A percentile compares a stretch with the other conserved stretches of the same genome.
Evolutionary conservation across 1,284 basidiomycete genomes (phyloP).

Genomic region (Cryptococcus hybrid): DNA sequence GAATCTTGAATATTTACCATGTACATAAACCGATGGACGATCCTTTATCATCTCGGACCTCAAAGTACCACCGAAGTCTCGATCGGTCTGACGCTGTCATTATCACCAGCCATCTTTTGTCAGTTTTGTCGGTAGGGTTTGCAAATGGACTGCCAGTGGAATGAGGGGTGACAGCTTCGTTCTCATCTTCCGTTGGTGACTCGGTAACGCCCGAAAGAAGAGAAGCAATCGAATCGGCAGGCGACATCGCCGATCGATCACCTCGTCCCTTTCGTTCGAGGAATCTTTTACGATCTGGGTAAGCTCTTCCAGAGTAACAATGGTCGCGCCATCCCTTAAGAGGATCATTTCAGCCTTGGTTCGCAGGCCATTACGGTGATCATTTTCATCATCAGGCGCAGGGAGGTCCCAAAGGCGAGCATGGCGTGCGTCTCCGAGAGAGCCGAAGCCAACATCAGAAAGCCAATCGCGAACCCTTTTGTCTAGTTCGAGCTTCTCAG

Average conservation of each 20-base stretch:
- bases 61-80: slow-evolving; percentile 5
- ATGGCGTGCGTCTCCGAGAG: slow-evolving; percentile 8
- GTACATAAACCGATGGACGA: too few relatives aligned
- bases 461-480: slow-evolving; percentile 17
- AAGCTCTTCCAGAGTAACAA: slow-evolving; percentile 10
- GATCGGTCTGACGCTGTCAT: too few relatives aligned
- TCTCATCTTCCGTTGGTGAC: slow-evolving; percentile 16
- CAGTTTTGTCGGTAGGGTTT: neutral
- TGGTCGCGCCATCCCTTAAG: slow-evolving; percentile 6
- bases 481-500: slow-evolving; percentile 19
- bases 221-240: slow-evolving; percentile 12
- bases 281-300: neutral
- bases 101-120: neutral
- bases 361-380: slow-evolving; percentile 4
- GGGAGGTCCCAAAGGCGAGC: slow-evolving; percentile 17
- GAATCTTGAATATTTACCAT: too few relatives aligned
- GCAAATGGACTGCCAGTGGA: slow-evolving; percentile 8
- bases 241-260: slow-evolving; percentile 1
- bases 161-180: slow-evolving; percentile 27
- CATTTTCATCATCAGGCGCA: neutral
- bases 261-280: neutral
- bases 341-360: slow-evolving; percentile 30
- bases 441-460: slow-evolving; percentile 23
- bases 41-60: neutral
- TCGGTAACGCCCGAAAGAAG: slow-evolving; percentile 14